phyloP scores from a whole-genome alignment of 2,329 filamentous ascomycete genomes.

The Samsoniella hepiali region DNA sequence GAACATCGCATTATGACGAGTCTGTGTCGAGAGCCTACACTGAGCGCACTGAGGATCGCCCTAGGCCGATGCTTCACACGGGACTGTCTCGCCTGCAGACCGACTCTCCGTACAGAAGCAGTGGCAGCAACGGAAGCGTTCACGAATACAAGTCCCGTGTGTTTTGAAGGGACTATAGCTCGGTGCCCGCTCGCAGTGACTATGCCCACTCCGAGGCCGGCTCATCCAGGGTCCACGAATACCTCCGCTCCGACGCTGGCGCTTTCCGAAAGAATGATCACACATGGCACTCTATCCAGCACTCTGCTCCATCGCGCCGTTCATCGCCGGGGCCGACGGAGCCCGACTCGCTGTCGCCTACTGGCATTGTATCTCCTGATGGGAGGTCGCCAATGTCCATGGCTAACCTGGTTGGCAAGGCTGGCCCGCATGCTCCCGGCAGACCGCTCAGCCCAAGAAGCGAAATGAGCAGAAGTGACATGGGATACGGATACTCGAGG shows the following conservation, averaged over 20 bases:
- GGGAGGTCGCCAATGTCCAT: conserved; percentile 13
- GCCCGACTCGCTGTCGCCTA: not conserved
- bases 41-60: not conserved
- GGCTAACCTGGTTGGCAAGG: conserved; percentile 2
- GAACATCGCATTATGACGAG: not conserved
- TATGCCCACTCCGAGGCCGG: conserved; percentile 7
- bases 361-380: conserved; percentile 5
- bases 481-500: conserved; percentile 2
- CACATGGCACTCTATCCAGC: not conserved
- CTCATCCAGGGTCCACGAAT: not conserved
- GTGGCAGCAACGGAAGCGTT: not conserved
- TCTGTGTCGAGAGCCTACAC: not conserved
- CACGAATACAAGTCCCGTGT: conserved; percentile 1
- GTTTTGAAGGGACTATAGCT: conserved; percentile 2
- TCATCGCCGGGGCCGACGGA: conserved; percentile 14
- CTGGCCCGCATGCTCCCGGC: not conserved
- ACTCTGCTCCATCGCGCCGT: conserved; percentile 1
- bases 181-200: not conserved
- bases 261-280: not conserved
- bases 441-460: conserved; percentile 7
- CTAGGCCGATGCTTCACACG: not conserved
- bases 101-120: not conserved
- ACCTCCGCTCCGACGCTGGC: not conserved
- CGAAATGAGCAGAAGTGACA: not conserved
- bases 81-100: not conserved